phyloP scores from a whole-genome alignment of 306 rosid genomes.

The peach (Prunus persica) region Prunus_persica_NCBIv2 NC_034011.1:24803001-24803500 shows the following conservation, averaged over 20 bases:
- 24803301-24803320: not conserved
- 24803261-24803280: not conserved
- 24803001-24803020: no score
- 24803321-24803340: not conserved
- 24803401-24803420: not conserved
- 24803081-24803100: no score
- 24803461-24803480: conserved; percentile 3
- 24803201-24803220: not conserved
- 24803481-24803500: not conserved
- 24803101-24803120: no score
- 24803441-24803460: not conserved
- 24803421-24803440: not conserved
- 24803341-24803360: not conserved
- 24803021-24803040: no score
- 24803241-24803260: not conserved
- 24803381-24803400: not conserved
- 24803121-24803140: no score
- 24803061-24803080: no score
- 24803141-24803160: no score
- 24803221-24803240: not conserved
- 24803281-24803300: not conserved
- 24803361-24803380: not conserved
- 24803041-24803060: no score
- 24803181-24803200: not conserved
- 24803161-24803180: not conserved